Conservation (phyloP, 495 filamentous ascomycete species). For the Aspergillus sclerotioniger region DNA sequence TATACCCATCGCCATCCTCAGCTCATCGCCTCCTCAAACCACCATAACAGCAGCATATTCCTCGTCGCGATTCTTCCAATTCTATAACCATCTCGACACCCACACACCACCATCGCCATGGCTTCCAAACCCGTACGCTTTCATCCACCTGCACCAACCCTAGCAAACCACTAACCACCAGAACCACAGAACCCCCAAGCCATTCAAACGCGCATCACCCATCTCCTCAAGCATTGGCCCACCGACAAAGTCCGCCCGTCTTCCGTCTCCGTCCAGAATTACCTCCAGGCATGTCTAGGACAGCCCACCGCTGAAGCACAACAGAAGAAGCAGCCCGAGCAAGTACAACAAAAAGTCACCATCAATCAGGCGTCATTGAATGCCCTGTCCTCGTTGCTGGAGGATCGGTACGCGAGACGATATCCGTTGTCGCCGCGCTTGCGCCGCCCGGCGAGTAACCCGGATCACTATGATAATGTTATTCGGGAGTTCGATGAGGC, state of each 20-base stretch:
- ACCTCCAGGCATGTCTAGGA: slow-evolving; percentile 62
- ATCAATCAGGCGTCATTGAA: slow-evolving; percentile 57
- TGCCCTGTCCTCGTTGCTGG: slow-evolving; percentile 71
- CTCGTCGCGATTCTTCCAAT: background rate
- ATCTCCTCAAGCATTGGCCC: slow-evolving; percentile 72
- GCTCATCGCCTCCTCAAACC: no score
- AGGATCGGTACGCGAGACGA: slow-evolving; percentile 67
- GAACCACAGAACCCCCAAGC: slow-evolving; percentile 45
- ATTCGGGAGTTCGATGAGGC: slow-evolving; percentile 71
- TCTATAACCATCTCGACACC: background rate
- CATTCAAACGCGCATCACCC: slow-evolving; percentile 56
- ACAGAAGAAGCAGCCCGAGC: slow-evolving; percentile 17
- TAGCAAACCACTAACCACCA: slow-evolving; percentile 17
- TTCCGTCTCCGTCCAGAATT: slow-evolving; percentile 65
- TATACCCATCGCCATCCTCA: background rate
- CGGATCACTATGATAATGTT: slow-evolving; percentile 72
- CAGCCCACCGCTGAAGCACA: slow-evolving; percentile 17
- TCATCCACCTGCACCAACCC: background rate
- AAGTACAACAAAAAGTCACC: slow-evolving; percentile 20
- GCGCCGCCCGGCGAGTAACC: slow-evolving; percentile 69
- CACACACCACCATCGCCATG: background rate
- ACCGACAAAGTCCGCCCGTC: slow-evolving; percentile 73
- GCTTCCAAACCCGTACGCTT: background rate
- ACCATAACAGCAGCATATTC: background rate
- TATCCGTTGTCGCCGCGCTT: slow-evolving; percentile 63